Evolutionary conservation across 1,284 basidiomycete species (phyloP), one percentile per base, ranked within the genome.

Genomic region (Phaffia rhodozyma): DNA sequence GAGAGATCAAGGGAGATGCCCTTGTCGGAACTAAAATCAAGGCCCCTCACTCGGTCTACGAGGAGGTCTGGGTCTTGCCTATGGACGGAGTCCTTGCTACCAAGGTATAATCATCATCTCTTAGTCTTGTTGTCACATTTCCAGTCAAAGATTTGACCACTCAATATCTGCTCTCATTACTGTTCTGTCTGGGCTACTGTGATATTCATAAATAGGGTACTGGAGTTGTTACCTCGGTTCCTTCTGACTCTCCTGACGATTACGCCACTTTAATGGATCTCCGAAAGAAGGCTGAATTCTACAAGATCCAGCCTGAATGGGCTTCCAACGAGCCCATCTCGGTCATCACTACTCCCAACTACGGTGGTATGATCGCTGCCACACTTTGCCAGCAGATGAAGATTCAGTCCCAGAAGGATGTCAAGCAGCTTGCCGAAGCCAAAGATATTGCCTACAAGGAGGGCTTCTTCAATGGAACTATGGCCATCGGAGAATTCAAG

Each of bases 371-470:
- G 79, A 89, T 85, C 25, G 96, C 96, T 11, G 85, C 89, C n/a
- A 83, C 84, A 16, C 79, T 98, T 59, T 84, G 91, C 73, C 86
- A 90, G 76, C 79, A 91, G 78, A 76, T 98, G 70, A 97, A 97
- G 80, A 92, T 99, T 71, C 87, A 93, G 72, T 93, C 89, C 9
- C 91, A 93, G 73, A 94, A 94, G 77, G 96, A 99, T 75, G 81
- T 81, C 59, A 91, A 91, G 76, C 88, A 89, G 76, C 83, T 99
- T 43, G 86, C 87, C 6, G 93, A 97, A 75, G 96, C 96, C 61
- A 99, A 99, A 78, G 96, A 97, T 72, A 82, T 96, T 66, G 89
- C 91, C 18, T 98, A 98, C 80, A 97, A 97, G 80, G 94, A 97
- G 76, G 96, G 96, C 58, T 97, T 97, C 81, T 97, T 96, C 77